Conservation (phyloP, 83 land plant genomes). For the Larix sibirica region DNA sequence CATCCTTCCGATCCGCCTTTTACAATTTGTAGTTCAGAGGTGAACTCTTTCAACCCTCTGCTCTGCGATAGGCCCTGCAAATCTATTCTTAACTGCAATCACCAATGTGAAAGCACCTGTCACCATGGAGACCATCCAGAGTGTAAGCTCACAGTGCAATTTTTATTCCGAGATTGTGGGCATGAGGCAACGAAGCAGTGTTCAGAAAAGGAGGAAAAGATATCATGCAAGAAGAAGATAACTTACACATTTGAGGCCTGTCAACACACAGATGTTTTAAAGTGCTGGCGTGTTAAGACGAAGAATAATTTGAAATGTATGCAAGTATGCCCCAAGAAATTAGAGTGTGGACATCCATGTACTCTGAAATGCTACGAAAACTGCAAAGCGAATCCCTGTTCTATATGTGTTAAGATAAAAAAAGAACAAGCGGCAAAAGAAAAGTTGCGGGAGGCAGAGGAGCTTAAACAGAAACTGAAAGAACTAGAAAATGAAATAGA, state of each 20-base stretch:
- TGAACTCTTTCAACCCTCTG: neutral
- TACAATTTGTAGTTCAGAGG: neutral
- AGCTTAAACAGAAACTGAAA: neutral
- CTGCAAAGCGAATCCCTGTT: neutral
- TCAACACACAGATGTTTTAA: neutral
- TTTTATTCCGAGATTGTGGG: too few species aligned
- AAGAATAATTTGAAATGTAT: neutral
- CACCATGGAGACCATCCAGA: neutral
- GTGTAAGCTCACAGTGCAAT: too few species aligned
- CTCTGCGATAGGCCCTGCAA: neutral
- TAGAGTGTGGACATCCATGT: slow-evolving; percentile 3
- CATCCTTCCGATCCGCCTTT: neutral
- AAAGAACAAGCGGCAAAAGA: neutral
- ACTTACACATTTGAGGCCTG: neutral
- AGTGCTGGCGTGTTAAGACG: neutral
- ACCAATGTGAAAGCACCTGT: neutral
- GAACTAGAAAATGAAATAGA: neutral
- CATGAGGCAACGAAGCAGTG: too few species aligned
- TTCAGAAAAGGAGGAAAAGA: neutral
- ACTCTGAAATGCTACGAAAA: neutral
- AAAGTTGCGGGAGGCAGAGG: neutral
- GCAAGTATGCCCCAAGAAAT: neutral
- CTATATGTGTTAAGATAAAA: neutral
- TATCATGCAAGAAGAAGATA: neutral
- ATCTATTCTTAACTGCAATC: neutral